phyloP scores from a whole-genome alignment of 805 yeast species.

The Schwanniomyces occidentalis region DNA sequence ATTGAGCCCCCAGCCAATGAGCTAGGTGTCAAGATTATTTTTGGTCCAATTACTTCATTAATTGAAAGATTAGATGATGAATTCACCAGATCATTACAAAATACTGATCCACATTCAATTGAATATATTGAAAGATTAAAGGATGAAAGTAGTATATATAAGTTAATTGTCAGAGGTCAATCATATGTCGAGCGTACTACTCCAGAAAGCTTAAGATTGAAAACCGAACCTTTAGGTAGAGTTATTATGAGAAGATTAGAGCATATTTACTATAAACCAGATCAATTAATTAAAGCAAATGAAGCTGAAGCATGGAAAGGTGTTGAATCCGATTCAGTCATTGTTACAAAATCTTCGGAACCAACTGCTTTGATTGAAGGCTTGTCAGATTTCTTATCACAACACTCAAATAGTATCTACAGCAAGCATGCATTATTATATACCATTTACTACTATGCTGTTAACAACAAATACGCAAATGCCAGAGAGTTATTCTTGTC shows the following conservation, averaged over 20 bases:
- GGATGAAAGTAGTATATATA: conserved; percentile 79
- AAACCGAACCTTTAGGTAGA: conserved; percentile 66
- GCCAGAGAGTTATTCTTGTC: conserved; percentile 87
- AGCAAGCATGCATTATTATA: conserved; percentile 82
- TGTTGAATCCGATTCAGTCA: conserved; percentile 28
- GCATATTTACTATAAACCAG: conserved; percentile 90
- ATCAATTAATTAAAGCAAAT: conserved; percentile 62
- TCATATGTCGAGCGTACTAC: conserved; percentile 72
- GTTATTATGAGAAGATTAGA: conserved; percentile 82
- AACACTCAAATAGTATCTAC: conserved; percentile 66
- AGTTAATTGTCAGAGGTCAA: conserved; percentile 80
- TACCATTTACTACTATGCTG: conserved; percentile 88
- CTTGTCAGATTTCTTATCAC: conserved; percentile 63
- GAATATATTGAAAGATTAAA: conserved; percentile 89
- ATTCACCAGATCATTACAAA: conserved; percentile 81
- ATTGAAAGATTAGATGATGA: conserved; percentile 96
- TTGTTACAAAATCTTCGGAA: conserved; percentile 34
- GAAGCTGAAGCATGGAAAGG: conserved; percentile 78
- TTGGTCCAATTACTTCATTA: conserved; percentile 82
- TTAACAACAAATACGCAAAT: conserved; percentile 75
- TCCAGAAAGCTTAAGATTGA: conserved; percentile 40
- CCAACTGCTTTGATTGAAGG: conserved; percentile 57
- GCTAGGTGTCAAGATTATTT: conserved; percentile 67
- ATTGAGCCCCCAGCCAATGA: conserved; percentile 59
- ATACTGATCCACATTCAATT: conserved; percentile 90